These are phyloP conservation scores for Haplosporangium gracile DNA, from an alignment of 192 early-diverging fungal genomes.

Conservation along the genomic window DNA sequence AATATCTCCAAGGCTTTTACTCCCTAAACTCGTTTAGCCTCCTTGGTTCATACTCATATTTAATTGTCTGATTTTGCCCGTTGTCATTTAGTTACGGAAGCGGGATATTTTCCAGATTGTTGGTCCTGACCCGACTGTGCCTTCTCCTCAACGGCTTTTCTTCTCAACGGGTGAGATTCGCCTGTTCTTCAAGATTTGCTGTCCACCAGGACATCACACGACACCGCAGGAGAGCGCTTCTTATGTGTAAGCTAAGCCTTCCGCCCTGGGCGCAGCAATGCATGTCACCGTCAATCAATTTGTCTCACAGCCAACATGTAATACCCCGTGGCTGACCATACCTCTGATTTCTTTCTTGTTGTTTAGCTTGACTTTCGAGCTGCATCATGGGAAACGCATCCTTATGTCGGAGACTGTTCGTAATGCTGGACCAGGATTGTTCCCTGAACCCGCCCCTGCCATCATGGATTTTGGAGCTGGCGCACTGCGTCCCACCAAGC, in stretches of 20 bases:
- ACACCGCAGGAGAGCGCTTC: not conserved
- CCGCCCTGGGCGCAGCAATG: conserved; percentile 3
- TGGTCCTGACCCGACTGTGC: conserved; percentile 35
- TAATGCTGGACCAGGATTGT: conserved; percentile 37
- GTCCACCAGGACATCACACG: conserved; percentile 40
- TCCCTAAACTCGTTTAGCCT: too few species aligned
- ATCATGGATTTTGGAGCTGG: conserved; percentile 7
- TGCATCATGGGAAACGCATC: conserved; percentile 51
- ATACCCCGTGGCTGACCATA: not conserved
- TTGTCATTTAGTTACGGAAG: conserved; percentile 21
- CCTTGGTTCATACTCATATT: not conserved
- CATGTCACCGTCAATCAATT: not conserved
- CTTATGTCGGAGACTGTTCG: conserved; percentile 46
- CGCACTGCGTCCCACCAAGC: conserved; percentile 20
- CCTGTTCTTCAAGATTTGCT: conserved; percentile 45
- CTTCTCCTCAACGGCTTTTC: conserved; percentile 48
- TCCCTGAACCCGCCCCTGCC: conserved; percentile 24
- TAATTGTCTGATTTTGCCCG: not conserved
- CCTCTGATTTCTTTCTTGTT: not conserved
- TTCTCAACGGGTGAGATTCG: conserved; percentile 43
- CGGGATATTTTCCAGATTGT: conserved; percentile 48
- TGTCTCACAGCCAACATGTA: not conserved
- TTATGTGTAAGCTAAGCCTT: conserved; percentile 12
- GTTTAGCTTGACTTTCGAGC: conserved; percentile 35
- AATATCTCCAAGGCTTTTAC: not conserved